Conservation (phyloP, 1,139 yeast species). For the Lodderomyces orthopsilosis region DNA sequence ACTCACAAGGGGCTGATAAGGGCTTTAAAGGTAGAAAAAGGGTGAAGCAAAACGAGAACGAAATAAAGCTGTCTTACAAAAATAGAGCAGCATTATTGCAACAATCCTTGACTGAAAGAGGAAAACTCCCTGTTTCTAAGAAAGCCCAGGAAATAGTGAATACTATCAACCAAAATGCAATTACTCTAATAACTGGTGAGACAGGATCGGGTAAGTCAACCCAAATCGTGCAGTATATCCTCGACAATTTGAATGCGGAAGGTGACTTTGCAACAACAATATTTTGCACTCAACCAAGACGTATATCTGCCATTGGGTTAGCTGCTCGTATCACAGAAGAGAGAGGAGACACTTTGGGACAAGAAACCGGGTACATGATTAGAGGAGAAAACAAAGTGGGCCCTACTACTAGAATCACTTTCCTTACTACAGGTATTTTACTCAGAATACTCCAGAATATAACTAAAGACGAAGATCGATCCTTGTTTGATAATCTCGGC, state of each 20-base stretch:
- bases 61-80: constrained; percentile 23
- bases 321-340: constrained; percentile 93
- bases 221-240: constrained; percentile 83
- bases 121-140: constrained; percentile 79
- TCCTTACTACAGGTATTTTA: constrained; percentile 91
- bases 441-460: constrained; percentile 72
- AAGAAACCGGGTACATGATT: constrained; percentile 83
- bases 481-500: constrained; percentile 50
- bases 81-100: constrained; percentile 7
- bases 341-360: constrained; percentile 64
- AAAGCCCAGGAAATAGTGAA: constrained; percentile 56
- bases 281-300: constrained; percentile 91
- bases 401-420: constrained; percentile 64
- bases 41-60: constrained; percentile 12
- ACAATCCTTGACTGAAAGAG: constrained; percentile 35
- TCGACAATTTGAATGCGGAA: constrained; percentile 55
- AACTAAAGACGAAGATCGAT: constrained; percentile 8
- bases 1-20: neutral
- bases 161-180: constrained; percentile 55
- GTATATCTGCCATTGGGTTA: constrained; percentile 91
- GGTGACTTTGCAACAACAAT: constrained; percentile 57
- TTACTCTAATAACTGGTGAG: constrained; percentile 87
- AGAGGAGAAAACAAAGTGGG: constrained; percentile 81
- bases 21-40: constrained; percentile 6
- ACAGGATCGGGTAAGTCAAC: constrained; percentile 97